Conservation (phyloP, 2,329 filamentous ascomycete species). For the Aureobasidium sp. region DNA sequence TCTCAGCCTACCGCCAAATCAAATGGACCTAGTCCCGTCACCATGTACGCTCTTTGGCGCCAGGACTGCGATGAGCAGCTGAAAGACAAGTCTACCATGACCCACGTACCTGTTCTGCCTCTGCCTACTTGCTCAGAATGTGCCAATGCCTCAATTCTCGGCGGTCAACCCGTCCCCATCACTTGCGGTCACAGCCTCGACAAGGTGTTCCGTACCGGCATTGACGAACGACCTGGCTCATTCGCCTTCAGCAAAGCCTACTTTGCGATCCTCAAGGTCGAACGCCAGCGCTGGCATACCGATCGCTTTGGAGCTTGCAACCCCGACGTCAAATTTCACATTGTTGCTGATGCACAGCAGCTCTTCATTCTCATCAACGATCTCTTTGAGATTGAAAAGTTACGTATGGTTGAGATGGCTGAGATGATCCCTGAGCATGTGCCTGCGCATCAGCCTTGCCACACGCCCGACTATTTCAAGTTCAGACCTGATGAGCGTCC, state of each 20-base stretch:
- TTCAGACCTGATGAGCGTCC: not conserved
- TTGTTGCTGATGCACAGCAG: not conserved
- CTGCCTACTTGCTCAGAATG: not conserved
- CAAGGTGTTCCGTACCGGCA: not conserved
- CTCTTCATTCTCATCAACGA: conserved; percentile 7
- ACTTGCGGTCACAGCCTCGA: conserved; percentile 5
- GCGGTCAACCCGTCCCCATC: not conserved
- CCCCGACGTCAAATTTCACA: not conserved
- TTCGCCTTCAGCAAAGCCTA: not conserved
- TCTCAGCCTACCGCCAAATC: not conserved
- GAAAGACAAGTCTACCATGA: not conserved
- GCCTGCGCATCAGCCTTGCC: not conserved
- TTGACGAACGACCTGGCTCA: not conserved
- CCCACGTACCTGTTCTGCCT: not conserved
- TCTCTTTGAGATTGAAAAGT: conserved; percentile 1
- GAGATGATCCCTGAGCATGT: not conserved
- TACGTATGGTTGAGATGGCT: not conserved
- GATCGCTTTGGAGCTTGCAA: conserved; percentile 9
- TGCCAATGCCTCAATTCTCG: not conserved
- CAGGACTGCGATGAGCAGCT: conserved; percentile 4
- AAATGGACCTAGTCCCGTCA: not conserved
- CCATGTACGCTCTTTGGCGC: not conserved
- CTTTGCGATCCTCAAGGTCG: not conserved
- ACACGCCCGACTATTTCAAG: conserved; percentile 5
- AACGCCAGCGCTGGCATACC: conserved; percentile 9